phyloP scores from a whole-genome alignment of 371 early-diverging fungal species.

The Zychaea mexicana region DNA sequence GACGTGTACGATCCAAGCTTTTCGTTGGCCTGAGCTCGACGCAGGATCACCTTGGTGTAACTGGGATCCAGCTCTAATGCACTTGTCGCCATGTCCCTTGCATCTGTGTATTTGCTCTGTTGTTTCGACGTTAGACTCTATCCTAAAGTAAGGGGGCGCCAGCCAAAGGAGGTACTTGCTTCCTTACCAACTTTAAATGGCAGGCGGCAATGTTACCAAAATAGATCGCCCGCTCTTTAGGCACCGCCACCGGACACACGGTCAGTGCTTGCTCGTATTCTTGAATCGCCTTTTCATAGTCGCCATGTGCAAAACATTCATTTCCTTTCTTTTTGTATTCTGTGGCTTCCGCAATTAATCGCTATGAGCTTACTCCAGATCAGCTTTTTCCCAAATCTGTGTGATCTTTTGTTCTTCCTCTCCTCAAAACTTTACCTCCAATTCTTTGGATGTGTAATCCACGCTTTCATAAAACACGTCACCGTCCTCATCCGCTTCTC shows the following conservation, averaged over 20 bases:
- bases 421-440: too few relatives aligned
- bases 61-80: conserved; percentile 74
- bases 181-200: conserved; percentile 57
- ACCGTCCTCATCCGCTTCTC: conserved; percentile 31
- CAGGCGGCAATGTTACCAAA: conserved; percentile 74
- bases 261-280: conserved; percentile 66
- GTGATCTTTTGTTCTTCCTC: too few relatives aligned
- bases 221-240: conserved; percentile 57
- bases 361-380: conserved; percentile 12
- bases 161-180: neutral
- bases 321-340: conserved; percentile 60
- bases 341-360: conserved; percentile 45
- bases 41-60: conserved; percentile 76
- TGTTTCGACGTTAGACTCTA: too few relatives aligned
- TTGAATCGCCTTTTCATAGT: conserved; percentile 53
- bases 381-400: neutral
- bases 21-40: conserved; percentile 83
- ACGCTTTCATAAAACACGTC: conserved; percentile 45
- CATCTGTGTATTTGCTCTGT: conserved; percentile 54
- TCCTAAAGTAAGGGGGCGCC: too few relatives aligned
- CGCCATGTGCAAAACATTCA: conserved; percentile 46
- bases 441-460: conserved; percentile 38
- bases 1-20: conserved; percentile 51
- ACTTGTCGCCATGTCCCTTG: conserved; percentile 47
- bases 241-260: conserved; percentile 48